These are phyloP conservation scores for Lactarius indigo DNA, from an alignment of 768 basidiomycete genomes.

Conservation along the genomic window DNA sequence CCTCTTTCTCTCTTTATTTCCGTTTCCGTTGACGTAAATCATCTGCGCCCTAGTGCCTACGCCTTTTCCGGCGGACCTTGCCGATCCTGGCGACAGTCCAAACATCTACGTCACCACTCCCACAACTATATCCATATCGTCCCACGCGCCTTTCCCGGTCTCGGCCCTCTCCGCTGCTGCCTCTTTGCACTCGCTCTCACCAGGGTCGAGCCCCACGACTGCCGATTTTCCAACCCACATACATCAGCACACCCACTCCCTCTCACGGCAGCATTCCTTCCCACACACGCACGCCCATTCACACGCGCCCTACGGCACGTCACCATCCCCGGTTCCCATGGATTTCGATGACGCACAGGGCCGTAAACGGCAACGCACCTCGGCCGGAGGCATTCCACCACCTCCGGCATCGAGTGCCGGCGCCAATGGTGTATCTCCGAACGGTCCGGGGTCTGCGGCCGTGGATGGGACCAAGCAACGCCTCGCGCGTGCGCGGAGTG, in stretches of 20 bases:
- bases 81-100: constrained; percentile 49
- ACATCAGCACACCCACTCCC: constrained; percentile 36
- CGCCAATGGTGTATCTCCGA: constrained; percentile 6
- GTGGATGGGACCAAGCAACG: constrained; percentile 37
- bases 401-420: constrained; percentile 9
- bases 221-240: constrained; percentile 40
- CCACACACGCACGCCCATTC: constrained; percentile 42
- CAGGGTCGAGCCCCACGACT: constrained; percentile 51
- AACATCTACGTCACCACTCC: constrained; percentile 76
- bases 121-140: constrained; percentile 35
- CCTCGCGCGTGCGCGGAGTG: constrained; percentile 58
- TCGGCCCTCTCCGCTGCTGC: constrained; percentile 35
- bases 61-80: constrained; percentile 45
- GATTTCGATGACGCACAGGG: constrained; percentile 33
- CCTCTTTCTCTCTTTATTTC: not conserved
- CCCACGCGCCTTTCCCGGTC: constrained; percentile 38
- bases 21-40: not conserved
- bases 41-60: constrained; percentile 34
- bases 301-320: constrained; percentile 31
- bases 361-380: constrained; percentile 52
- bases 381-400: constrained; percentile 6
- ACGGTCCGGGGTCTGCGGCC: constrained; percentile 6
- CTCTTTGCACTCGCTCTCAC: constrained; percentile 48
- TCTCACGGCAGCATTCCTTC: constrained; percentile 60
- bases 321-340: constrained; percentile 33